Base-by-base conservation (phyloP, 371 early-diverging fungal genomes). In the Zychaea mexicana region DNA sequence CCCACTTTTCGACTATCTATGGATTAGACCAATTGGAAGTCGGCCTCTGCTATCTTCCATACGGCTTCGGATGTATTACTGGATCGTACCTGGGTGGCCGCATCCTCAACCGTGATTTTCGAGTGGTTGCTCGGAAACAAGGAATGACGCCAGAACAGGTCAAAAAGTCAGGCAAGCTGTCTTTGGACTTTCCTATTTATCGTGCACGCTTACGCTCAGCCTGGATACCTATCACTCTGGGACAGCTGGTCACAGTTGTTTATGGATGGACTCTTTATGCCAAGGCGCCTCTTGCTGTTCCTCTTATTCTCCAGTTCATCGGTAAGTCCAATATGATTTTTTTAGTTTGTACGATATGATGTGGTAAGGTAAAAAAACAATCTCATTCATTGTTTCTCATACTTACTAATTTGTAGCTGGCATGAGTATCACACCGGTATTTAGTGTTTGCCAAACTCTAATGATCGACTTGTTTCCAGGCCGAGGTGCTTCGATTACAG, bases 401-500 rank as follows among this genome's bases (percentile, higher is more conserved):
- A 13, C 15, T 17, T 42, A 28, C 22, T 42, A 6, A 42, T 42
- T 54, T 57, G 28, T 46, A 64, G 79, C 62, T 39, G 73, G 73
- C 9, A 61, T 67, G 31, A 28, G 52, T 15, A 54, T 58, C 19
- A 46, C 62, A 10, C 24, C 54, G 45, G 24, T 71, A 31, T 70
- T 67, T 30, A 74, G 61, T 42, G 54, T 65, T n/a, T 69, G 68
- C 6, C 75, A 74, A 42, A 73, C 81, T 1, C 28, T 80, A 26
- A 27, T 73, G 45, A 59, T 80, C 1, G 81, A 80, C 17, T 33
- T 80, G 15, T 77, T 68, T 38, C 81, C 81, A 15, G 71, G 70
- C 22, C 68, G 69, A 64, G 66, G 77, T 22, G 81, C 81, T 1
- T 72, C 81, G 32, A 76, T 78, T 28, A 76, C 81, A 22, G 81